Evolutionary conservation across 2,329 filamentous ascomycete genomes (phyloP), one percentile per base, ranked within the genome.

Genomic region (Sporothrix brasiliensis): DNA sequence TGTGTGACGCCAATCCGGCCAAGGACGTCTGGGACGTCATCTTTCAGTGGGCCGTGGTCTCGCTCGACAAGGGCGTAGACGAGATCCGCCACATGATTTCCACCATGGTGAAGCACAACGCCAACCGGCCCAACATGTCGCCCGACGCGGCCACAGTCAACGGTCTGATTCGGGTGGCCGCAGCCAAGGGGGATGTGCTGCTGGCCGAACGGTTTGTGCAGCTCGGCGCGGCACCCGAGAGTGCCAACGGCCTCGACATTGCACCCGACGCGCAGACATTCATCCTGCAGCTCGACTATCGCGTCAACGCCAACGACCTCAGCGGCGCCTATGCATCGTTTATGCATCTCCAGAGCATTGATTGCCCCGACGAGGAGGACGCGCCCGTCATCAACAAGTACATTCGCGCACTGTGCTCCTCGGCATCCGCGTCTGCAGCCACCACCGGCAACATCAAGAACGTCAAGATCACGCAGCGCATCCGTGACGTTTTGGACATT

Each of bases 111-210:
- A 79, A 81, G 50, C 80, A 83, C 65, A 85, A 82, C 72, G 76
- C 81, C 68, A 78, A 84, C 70, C 77, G 82, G 70, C 80, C 81
- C 19, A 74, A 58, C 21, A 72, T 85, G 3, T 79, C 82, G 7
- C 88, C 93, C 0, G 89, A 92, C 69, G 89, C 89, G 7, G 80
- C 85, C 3, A 93, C 91, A 6, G 88, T 98, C 75, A 97, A 98
- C 76, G 81, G 83, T 6, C 84, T 98, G 34, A 85, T 98, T 21
- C 85, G 87, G 68, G 88, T 89, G 70, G 92, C 92, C 16, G 89
- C 92, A 11, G 86, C 87, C n/a, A 85, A 86, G 69, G 84, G 89
- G 13, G 89, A 96, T 75, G 84, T 88, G 0, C 88, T 91, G 74
- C 82, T 92, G 60, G 92, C 92, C 5, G 89, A 94, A 77, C 86